Base-by-base conservation (phyloP, 1,284 basidiomycete species). In the Papiliotrema nemorosa region DNA sequence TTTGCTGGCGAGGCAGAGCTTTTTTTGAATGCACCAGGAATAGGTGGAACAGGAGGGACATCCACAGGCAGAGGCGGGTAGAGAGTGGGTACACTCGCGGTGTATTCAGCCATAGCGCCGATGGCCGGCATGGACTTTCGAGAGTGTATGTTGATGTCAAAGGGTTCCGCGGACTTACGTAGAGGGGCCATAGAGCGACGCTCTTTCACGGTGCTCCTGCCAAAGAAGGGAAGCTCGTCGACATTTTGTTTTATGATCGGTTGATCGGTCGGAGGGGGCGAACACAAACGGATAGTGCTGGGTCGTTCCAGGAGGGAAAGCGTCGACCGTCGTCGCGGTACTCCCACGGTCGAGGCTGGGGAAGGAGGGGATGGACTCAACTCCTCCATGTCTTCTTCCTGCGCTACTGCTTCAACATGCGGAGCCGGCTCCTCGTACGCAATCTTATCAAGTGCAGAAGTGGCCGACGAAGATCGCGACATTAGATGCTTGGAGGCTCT, bases 301-400 rank as follows among this genome's bases (percentile, higher is more conserved):
- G 66, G 59, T 33, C 64, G 56, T 33, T 67, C 62, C 33, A 63
- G 55, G 1, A 66, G 55, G 2, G 64, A 59, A 34, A 67, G 50
- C 9, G 43, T 50, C 4, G 64, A 66, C 43, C 67, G 62, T 21
- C 70, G 63, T 25, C 65, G 57, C 13, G 65, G 63, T 2, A 71
- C 52, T 12, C 70, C 69, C 10, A 73, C 64, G 2, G 70, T 69
- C 0, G 70, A 70, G 2, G 69, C 70, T 0, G 70, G 70, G 5
- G 70, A 70, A 7, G 64, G 60, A 4, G 64, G 63, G 2, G 53
- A 47, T 2, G 46, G 61, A 6, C 57, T 40, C 0, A 41, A 31
- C 20, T 59, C 50, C 35, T 59, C 48, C 24, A 27, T 26, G 40
- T n/a, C 40, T 4, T 3, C 12, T 29, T 27, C 24, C 25, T 25